Conservation (phyloP, 2,329 filamentous ascomycete species). For the Knoxdaviesia capensis region DNA sequence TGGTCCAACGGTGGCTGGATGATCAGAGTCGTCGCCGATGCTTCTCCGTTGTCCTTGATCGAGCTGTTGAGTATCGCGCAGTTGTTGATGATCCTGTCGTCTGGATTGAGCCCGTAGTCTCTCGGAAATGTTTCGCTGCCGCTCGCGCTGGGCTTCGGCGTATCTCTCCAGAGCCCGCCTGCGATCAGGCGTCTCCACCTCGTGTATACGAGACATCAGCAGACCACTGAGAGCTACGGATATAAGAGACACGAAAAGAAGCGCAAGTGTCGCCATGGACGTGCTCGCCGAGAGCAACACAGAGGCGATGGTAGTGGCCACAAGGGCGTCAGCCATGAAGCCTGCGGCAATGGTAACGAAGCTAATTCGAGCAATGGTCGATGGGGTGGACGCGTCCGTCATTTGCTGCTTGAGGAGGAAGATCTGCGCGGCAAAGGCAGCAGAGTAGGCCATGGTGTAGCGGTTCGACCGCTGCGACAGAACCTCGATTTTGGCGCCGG, state of each 20-base stretch:
- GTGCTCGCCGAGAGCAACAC: slow-evolving; percentile 4
- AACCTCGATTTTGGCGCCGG: slow-evolving; percentile 40
- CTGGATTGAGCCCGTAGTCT: too few species aligned
- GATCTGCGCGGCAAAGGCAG: slow-evolving; percentile 39
- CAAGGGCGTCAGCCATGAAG: slow-evolving; percentile 39
- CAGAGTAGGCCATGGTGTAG: slow-evolving; percentile 36
- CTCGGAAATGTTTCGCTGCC: too few species aligned
- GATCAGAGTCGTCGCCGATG: too few species aligned
- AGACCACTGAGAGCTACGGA: slow-evolving; percentile 10
- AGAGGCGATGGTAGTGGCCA: slow-evolving; percentile 7
- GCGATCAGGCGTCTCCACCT: too few species aligned
- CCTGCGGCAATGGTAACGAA: slow-evolving; percentile 42
- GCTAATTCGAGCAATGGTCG: slow-evolving; percentile 44
- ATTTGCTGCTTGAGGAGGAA: slow-evolving; percentile 43
- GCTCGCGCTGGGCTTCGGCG: too few species aligned
- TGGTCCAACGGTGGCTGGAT: too few species aligned
- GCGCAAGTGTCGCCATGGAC: slow-evolving; percentile 33
- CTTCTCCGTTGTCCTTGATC: too few species aligned
- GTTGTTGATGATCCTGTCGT: too few species aligned
- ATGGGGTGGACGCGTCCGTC: slow-evolving; percentile 45
- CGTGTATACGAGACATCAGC: too few species aligned
- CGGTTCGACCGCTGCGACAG: slow-evolving; percentile 34
- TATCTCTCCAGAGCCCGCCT: too few species aligned
- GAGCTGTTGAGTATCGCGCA: too few species aligned
- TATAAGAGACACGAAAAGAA: slow-evolving; percentile 30